A percentile compares a stretch with the other conserved stretches of the same genome.
Conservation (phyloP, 2,329 filamentous ascomycete species). For the Neurospora crassa region DNA sequence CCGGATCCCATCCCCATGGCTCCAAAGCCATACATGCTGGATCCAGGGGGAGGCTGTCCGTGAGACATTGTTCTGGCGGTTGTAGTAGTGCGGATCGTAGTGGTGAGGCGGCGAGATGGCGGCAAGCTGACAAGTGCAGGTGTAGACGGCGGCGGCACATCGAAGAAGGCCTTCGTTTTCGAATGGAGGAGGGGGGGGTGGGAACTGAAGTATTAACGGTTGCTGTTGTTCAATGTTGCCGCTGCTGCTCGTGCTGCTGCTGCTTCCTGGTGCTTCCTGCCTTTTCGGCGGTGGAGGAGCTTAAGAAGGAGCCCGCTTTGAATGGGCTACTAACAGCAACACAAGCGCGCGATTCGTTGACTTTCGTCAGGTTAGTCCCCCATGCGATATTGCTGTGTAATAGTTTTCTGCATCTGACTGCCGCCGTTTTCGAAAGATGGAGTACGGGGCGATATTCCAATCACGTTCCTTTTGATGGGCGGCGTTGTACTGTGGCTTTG, state of each 20-base stretch:
- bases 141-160: background rate
- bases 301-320: background rate
- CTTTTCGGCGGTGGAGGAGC: background rate
- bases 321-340: background rate
- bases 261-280: background rate
- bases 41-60: constrained; percentile 7
- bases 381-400: background rate
- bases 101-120: background rate
- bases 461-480: background rate
- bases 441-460: background rate
- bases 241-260: background rate
- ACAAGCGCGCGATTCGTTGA: background rate
- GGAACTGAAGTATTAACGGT: background rate
- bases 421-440: background rate
- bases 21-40: constrained; percentile 12
- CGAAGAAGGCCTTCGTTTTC: background rate
- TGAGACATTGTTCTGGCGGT: constrained; percentile 14
- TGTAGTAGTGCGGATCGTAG: background rate
- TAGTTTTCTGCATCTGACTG: background rate
- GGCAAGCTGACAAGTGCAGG: background rate
- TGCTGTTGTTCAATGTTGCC: background rate
- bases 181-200: background rate
- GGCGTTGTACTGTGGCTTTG: background rate
- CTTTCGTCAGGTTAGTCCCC: background rate
- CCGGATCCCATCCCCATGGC: constrained; percentile 8